Evolutionary conservation across 257 asterid genomes (phyloP), one percentile per base, ranked within the genome.

Genomic region (Anisodus tanguticus): DNA sequence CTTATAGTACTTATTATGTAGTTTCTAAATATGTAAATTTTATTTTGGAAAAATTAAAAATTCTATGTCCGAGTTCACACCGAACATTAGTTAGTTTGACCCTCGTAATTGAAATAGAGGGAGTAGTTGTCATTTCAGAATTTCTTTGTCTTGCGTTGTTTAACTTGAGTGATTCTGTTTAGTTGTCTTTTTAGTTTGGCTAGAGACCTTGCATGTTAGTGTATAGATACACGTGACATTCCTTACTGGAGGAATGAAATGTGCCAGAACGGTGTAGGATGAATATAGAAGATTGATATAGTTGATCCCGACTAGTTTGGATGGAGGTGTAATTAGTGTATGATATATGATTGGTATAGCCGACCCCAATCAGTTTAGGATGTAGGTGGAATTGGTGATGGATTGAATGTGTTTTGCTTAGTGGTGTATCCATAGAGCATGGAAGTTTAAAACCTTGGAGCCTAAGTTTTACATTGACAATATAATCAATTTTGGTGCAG

Each of bases 401-500:
- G 22, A 26, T 26, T 8, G 26, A 26, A 35, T 43, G 7, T n/a
- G 37, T 22, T 71, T 45, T 43, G 4, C 58, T 45, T 71, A 43
- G 39, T 53, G 47, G 6, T 51, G 26, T 51, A 51, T 26, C 63
- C 26, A 6, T 51, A 76, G 45, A 7, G 63, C 62, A 67, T 51
- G 63, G 22, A 76, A 26, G 3, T 26, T 31, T 49, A 47, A 76
- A 76, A 22, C 39, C 55, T 8, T 37, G 43, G 13, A 31, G 53
- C 45, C 66, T 1, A 49, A 82, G 85, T 82, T 66, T 31, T 35
- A 64, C 67, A 59, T 51, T 77, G 19, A 83, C 80, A 10, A 70
- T 67, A 31, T 72, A 35, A 1, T 69, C 26, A 82, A 8, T 69
- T 80, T 69, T 84, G 85, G 81, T 85, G 93, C 97, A 94, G 99